Conservation (phyloP, 2,329 filamentous ascomycete genomes). For the Claviceps arundinis region DNA sequence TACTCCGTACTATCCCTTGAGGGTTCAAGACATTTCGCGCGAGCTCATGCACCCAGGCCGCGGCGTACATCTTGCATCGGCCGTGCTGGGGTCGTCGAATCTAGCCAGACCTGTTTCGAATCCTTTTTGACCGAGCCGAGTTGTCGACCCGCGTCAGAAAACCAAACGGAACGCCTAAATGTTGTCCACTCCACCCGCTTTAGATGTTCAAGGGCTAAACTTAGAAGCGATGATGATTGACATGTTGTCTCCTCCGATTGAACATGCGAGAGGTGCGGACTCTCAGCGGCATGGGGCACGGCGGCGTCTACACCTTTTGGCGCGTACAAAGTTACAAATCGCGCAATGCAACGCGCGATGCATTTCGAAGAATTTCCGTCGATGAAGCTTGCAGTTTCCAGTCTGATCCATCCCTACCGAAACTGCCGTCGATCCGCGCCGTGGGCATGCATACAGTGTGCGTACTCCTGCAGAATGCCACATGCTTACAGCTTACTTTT, state of each 20-base stretch:
- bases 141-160: not conserved
- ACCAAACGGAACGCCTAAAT: too few species aligned
- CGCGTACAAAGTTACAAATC: not conserved
- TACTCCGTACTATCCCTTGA: not conserved
- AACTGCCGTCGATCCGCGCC: not conserved
- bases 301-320: not conserved
- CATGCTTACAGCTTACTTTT: not conserved
- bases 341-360: not conserved
- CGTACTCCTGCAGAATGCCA: not conserved
- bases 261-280: not conserved
- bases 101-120: not conserved
- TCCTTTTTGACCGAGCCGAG: not conserved
- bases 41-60: not conserved
- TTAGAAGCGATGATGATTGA: not conserved
- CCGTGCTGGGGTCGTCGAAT: not conserved
- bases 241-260: not conserved
- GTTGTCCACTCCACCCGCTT: not conserved
- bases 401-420: not conserved
- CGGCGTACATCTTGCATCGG: not conserved
- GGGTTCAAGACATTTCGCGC: not conserved
- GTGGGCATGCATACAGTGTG: not conserved
- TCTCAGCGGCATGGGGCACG: not conserved
- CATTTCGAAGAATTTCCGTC: not conserved
- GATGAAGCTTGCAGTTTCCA: not conserved
- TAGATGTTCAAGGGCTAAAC: not conserved